Evolutionary conservation across 352 stramenopile species (phyloP), one percentile per base, ranked within the genome.

Genomic region (Globisporangium sylvaticum): DNA sequence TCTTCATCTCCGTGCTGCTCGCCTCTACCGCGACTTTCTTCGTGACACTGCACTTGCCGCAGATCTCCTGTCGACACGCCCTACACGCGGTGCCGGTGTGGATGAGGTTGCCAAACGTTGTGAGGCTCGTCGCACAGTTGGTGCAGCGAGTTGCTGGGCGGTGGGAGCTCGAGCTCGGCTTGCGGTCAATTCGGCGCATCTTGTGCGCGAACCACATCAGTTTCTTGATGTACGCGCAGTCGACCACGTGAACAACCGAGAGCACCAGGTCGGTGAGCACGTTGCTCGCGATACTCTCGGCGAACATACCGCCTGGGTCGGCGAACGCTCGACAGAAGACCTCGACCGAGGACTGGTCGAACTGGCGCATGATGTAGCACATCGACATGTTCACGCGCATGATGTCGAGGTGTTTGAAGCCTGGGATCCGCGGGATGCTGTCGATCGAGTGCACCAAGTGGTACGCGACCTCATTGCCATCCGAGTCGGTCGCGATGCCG

Each of bases 21-120:
- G 76, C 39, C 18, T 79, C 70, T 46, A 72, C 64, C 15, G 62
- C 42, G 64, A 81, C 24, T 25, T 77, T 84, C 67, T 84, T 84
- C 50, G 79, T 58, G 27, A 84, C 73, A 20, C 57, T 77, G 66
- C 78, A 83, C 61, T 46, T 46, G 39, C 4, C 3, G 39, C 39
- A 46, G 15, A 46, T 80, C 80, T 52, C 72, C 34, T 77, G 67
- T 18, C 71, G 67, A n/a, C 78, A 86, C 27, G 79, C 72, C 10
- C 59, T 65, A 48, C 78, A 86, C 9, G 52, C 37, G 4, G 67
- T 64, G 32, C 74, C 68, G 15, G n/a, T 32, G 18, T 68, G 64
- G 1, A 84, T 56, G 31, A 83, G 52, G 14, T 59, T 79, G 27
- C 42, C 50, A 18, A 84, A 62, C 29, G 53, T 71, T 37, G 64